Percentiles rank a stretch among this genome's conserved stretches.
Conservation (phyloP, 371 early-diverging fungal genomes). For the Mucor saturninus region DNA sequence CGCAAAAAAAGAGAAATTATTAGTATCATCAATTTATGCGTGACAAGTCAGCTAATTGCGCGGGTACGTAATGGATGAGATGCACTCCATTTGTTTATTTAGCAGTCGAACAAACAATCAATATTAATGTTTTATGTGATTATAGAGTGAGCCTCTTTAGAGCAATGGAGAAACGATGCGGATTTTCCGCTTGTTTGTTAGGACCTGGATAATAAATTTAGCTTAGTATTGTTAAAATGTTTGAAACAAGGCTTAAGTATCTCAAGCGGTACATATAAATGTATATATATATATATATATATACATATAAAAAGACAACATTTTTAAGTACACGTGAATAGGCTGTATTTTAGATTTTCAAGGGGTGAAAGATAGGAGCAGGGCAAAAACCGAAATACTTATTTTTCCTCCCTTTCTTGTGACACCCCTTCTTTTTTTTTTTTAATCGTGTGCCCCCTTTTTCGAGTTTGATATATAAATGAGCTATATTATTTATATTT, state of each 20-base stretch:
- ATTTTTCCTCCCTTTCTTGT: slow-evolving; percentile 7
- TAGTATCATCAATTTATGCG: too few relatives aligned
- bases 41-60: too few relatives aligned
- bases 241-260: slow-evolving; percentile 24
- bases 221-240: slow-evolving; percentile 22
- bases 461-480: slow-evolving; percentile 6
- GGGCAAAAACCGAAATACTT: slow-evolving; percentile 3
- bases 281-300: too few relatives aligned
- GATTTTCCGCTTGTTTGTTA: background rate
- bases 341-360: background rate
- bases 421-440: background rate
- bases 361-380: slow-evolving; percentile 3
- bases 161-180: background rate
- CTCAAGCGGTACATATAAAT: background rate
- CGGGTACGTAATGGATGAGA: too few relatives aligned
- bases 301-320: background rate
- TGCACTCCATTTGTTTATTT: too few relatives aligned
- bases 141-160: too few relatives aligned
- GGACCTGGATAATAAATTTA: slow-evolving; percentile 17
- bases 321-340: slow-evolving; percentile 8
- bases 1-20: too few relatives aligned
- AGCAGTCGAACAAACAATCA: too few relatives aligned
- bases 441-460: slow-evolving; percentile 10
- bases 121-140: too few relatives aligned
- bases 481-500: slow-evolving; percentile 16